Base-by-base conservation (phyloP, 225 moss, liverwort and hornwort genomes). In the Sphagnum tenellum region DNA sequence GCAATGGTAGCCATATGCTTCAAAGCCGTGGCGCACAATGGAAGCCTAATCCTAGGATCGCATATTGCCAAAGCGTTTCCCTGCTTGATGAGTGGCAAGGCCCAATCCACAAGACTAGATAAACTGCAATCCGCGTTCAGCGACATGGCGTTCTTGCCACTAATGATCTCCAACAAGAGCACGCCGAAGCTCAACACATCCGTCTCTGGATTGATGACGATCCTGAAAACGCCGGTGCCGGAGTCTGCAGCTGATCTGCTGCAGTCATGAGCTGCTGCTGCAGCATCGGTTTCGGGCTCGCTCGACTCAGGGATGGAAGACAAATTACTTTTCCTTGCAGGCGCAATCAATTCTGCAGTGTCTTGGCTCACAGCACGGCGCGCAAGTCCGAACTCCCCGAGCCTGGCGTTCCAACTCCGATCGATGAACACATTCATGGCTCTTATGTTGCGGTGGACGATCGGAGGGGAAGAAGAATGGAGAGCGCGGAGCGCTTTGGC, bases 131-230 rank as follows among this genome's bases (percentile, higher is more conserved):
- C 71, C 2, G 70, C 65, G n/a, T 81, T 78, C 52, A 52, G 6
- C 9, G 52, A 52, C 29, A 78, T 74, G 5, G 72, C 78, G 46
- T 70, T 70, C 2, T 78, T 61, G 9, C 82, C 82, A 64, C 82
- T 78, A 11, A 82, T 62, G 9, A 82, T 64, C 60, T 82, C 82
- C 44, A 82, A 66, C 3, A 78, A 67, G 0, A 78, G 70, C 62
- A 78, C 65, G 5, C 82, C 82, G 53, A 82, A 82, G 48, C 79
- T 74, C 73, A 79, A 82, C 8, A 82, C 82, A 44, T 82, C 82
- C 3, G 66, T 49, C 60, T 79, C 73, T 5, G 82, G 67, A 46
- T 72, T 78, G 47, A 82, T 66, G 29, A 29, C 29, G 29, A 29
- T 29, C 29, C 29, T 29, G 29, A 29, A 29, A 29, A 29, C 29